Evolutionary conservation across 1,139 yeast genomes (phyloP), one percentile per base, ranked within the genome.

Genomic region (Taiozyma sp.): DNA sequence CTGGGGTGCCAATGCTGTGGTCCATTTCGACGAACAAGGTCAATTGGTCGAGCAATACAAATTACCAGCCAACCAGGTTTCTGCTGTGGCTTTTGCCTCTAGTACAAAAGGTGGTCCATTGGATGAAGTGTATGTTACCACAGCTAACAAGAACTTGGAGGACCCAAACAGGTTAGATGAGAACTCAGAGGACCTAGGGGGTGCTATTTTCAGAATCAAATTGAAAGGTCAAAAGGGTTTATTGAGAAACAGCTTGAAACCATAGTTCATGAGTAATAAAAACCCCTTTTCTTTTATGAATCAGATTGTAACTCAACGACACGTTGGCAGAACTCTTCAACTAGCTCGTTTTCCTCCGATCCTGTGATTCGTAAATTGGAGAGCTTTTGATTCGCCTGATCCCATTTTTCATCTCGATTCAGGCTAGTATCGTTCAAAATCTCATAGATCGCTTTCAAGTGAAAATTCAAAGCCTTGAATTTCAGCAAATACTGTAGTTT

Each of bases 91-190:
- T 0, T 74, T 87, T 57, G 96, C 29, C 4, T 23, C 43, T 23
- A 40, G 43, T 13, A 24, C 29, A 13, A 24, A 40, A 40, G 53
- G 91, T 8, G 96, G 96, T 4, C 65, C 65, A 14, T 64, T 79
- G 43, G 79, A 82, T 60, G 85, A 82, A 51, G 60, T 91, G 52
- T 84, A 77, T 60, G 80, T 90, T 46, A 86, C 96, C 13, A 77
- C 86, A 24, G 96, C 87, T 1, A 80, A 80, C 57, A 62, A 71
- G 54, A 67, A 77, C 47, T 70, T 76, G 54, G 78, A 76, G 47
- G 69, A 69, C 32, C 61, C 64, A 7, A 66, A 62, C 4, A 65
- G 63, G 38, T 65, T 73, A 49, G 73, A 68, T 40, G 63, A 71
- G 27, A 65, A 63, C 44, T 72, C 62, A 14, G 76, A 73, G n/a